These are phyloP conservation scores for Aspergillus campestris DNA, from an alignment of 495 filamentous ascomycete genomes.

Conservation along the genomic window DNA sequence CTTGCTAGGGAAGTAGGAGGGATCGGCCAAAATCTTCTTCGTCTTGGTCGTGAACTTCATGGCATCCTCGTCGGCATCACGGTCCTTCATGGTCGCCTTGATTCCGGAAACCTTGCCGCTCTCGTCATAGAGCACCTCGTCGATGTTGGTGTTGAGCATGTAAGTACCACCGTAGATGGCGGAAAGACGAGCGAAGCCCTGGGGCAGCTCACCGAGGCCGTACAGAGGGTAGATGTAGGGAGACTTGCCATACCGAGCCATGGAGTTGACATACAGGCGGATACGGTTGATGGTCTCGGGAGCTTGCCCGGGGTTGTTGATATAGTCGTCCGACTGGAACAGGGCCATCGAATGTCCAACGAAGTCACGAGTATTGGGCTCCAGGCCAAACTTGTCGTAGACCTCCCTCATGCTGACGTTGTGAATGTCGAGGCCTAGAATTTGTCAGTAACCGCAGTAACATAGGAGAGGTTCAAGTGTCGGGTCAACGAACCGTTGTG, in stretches of 20 bases:
- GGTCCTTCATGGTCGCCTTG: conserved; percentile 90
- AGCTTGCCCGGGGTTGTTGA: conserved; percentile 61
- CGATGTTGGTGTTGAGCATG: conserved; percentile 92
- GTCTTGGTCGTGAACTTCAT: conserved; percentile 96
- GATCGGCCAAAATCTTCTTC: conserved; percentile 93
- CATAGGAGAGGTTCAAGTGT: neutral
- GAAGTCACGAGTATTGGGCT: conserved; percentile 88
- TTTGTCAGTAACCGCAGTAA: conserved; percentile 14
- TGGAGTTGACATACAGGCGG: conserved; percentile 93
- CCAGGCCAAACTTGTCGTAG: conserved; percentile 94
- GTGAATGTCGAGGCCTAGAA: conserved; percentile 67
- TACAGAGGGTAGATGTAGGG: conserved; percentile 99
- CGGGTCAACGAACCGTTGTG: conserved; percentile 62
- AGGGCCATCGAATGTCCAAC: conserved; percentile 98
- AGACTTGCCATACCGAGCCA: conserved; percentile 96
- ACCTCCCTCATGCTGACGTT: conserved; percentile 89
- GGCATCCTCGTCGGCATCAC: conserved; percentile 61
- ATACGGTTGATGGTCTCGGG: conserved; percentile 87
- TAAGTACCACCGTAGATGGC: conserved; percentile 99
- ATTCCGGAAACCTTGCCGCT: conserved; percentile 79
- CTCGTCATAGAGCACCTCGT: conserved; percentile 78
- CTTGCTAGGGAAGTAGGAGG: conserved; percentile 91
- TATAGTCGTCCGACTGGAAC: conserved; percentile 81
- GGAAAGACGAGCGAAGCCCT: conserved; percentile 94
- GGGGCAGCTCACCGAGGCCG: conserved; percentile 92